Base-by-base conservation (phyloP, 2,329 filamentous ascomycete species). In the Monilinia laxa region DNA sequence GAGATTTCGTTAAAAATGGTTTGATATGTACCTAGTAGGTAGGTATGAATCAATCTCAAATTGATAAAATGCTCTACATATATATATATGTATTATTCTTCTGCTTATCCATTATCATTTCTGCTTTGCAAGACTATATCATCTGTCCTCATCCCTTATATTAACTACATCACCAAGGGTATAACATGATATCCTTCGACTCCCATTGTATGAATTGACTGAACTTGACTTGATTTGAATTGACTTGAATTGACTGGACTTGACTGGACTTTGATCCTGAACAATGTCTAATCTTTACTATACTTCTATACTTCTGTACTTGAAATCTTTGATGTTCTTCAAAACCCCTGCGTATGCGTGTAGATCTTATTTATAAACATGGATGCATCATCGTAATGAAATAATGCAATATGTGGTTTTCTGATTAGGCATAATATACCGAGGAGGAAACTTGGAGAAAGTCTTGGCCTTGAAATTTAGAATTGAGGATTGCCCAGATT, bases 351-450 rank as follows among this genome's bases (percentile, higher is more conserved):
- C 20, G 25, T n/a, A 51, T 25, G 11, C 14, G 16, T 18, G 7
- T 23, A 35, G 58, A 38, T 25, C 20, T 35, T 35, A 35, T 62
- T 3, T 16, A 31, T 18, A 28, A 49, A 60, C 42, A 47, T 60
- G 42, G 42, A 35, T 60, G 45, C 11, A 7, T n/a, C 42, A 35
- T 45, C 23, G 47, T 47, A 14, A n/a, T 47, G 42, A 28, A 20
- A 31, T 59, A 12, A 42, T 11, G 10, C 2, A 42, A 45, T 45
- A 6, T 45, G 16, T 45, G 31, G 12, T n/a, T 59, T 28, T 47
- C 23, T 23, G 38, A 60, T 51, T 60, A 60, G 58, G 58, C 58
- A 60, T 20, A 12, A 60, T 35, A 35, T 60, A 28, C 58, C 45
- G 45, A 60, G 23, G 14, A 23, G 31, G 20, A 47, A 58, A n/a